These are phyloP conservation scores for Zoysia matrella DNA, from an alignment of 202 grass and related monocot species.

Conservation along the genomic window DNA sequence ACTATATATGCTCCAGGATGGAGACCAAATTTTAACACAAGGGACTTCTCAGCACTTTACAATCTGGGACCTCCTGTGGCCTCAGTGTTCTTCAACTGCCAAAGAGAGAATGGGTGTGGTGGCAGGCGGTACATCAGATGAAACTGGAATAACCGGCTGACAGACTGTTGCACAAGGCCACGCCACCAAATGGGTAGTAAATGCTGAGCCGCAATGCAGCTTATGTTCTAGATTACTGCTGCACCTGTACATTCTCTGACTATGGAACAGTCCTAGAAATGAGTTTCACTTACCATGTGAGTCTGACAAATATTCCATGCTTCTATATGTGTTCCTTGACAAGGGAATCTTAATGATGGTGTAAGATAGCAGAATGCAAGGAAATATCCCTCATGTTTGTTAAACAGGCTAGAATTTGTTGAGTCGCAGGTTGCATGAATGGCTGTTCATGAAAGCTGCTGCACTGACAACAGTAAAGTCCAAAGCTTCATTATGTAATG, in stretches of 20 bases:
- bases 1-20: slow-evolving; percentile 33
- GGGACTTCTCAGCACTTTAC: slow-evolving; percentile 86
- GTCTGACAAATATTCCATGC: slow-evolving; percentile 19
- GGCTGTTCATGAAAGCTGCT: neutral
- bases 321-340: slow-evolving; percentile 18
- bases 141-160: slow-evolving; percentile 35
- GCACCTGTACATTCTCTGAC: slow-evolving; percentile 45
- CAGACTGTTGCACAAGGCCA: slow-evolving; percentile 32
- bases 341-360: slow-evolving; percentile 3
- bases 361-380: slow-evolving; percentile 16
- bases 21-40: slow-evolving; percentile 95
- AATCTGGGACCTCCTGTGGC: slow-evolving; percentile 81
- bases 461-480: slow-evolving; percentile 25
- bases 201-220: slow-evolving; percentile 8
- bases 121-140: slow-evolving; percentile 83
- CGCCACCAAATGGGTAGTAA: slow-evolving; percentile 36
- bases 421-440: slow-evolving; percentile 3
- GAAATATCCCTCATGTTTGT: slow-evolving; percentile 24
- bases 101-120: slow-evolving; percentile 94
- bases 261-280: slow-evolving; percentile 30
- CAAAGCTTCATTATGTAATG: slow-evolving; percentile 6
- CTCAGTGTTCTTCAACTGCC: slow-evolving; percentile 95
- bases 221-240: slow-evolving; percentile 37
- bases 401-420: neutral
- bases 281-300: slow-evolving; percentile 33